Conservation (phyloP, 768 basidiomycete genomes). For the Trametes meyenii region DNA sequence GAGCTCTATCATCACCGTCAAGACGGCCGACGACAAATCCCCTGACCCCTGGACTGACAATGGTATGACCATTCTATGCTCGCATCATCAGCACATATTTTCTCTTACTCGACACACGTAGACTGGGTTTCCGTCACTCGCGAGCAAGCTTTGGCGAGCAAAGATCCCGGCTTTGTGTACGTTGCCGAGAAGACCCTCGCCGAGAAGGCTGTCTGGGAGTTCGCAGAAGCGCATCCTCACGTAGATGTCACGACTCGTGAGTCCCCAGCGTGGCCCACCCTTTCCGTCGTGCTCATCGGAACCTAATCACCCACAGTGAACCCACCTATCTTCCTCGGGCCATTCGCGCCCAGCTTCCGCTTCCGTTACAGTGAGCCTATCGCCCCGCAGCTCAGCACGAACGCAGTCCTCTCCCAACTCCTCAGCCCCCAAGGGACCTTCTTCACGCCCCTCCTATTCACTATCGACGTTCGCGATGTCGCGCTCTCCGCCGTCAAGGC, state of each 20-base stretch:
- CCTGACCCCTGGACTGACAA: constrained; percentile 10
- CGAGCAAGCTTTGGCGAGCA: constrained; percentile 25
- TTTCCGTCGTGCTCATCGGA: neutral
- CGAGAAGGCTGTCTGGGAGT: constrained; percentile 35
- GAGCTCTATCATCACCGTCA: constrained; percentile 24
- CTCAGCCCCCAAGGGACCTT: neutral
- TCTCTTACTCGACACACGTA: neutral
- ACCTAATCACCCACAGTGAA: constrained; percentile 6
- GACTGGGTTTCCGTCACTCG: constrained; percentile 30
- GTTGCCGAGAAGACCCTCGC: constrained; percentile 33
- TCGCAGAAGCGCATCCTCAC: constrained; percentile 30
- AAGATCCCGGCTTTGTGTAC: constrained; percentile 19
- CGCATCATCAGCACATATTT: neutral
- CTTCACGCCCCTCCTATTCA: neutral
- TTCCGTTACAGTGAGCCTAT: constrained; percentile 2
- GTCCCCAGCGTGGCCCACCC: constrained; percentile 5
- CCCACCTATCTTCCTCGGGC: constrained; percentile 19
- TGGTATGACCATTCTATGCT: neutral
- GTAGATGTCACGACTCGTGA: constrained; percentile 29
- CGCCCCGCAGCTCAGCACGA: constrained; percentile 9
- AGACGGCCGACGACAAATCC: neutral
- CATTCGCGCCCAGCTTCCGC: constrained; percentile 20
- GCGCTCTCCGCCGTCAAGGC: constrained; percentile 35
- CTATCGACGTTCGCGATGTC: constrained; percentile 41
- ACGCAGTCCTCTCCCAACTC: constrained; percentile 3